Evolutionary conservation across 768 basidiomycete genomes (phyloP), one percentile per base, ranked within the genome.

Genomic region (Mycena venus): DNA sequence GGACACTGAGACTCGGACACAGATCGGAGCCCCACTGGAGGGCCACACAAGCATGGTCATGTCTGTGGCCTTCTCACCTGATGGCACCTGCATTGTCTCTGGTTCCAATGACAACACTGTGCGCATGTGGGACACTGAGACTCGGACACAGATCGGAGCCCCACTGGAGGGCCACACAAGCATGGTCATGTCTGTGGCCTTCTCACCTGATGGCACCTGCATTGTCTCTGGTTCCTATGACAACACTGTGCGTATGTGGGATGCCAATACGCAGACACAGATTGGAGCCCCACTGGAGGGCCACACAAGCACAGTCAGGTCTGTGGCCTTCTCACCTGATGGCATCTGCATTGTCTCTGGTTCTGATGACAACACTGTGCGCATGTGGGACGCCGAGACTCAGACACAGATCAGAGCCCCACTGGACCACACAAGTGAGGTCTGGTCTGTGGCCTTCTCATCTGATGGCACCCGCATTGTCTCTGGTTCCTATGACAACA

Each of bases 51-150:
- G 65, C 38, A 44, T 25, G 53, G 68, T 78, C 21, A 51, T 19
- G 3, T 74, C 76, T 29, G 62, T 79, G n/a, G 58, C 60, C 25
- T 79, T 74, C 40, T 79, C 78, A 17, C 76, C 73, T 27, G 77
- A 76, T 56, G 77, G 74, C 31, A 75, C 61, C 15, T 62, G 49
- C n/a, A 73, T 79, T 65, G 79, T 72, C 6, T 78, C 78, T 55
- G 78, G 78, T 29, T 78, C 71, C 23, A 9, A n/a, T 19, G 78
- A 78, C 49, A 68, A 29, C 19, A 77, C 65, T 44, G 55, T 77
- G 36, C 68, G 77, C 1, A 44, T 79, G 15, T 79, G 78, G 78
- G 68, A 79, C 65, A 36, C 40, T 19, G 15, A n/a, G n/a, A n/a
- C n/a, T n/a, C n/a, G n/a, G n/a, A n/a, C n/a, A n/a, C n/a, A n/a